These are phyloP conservation scores for Hypoxylon lienhwacheense DNA, from an alignment of 495 filamentous ascomycete species.

Conservation along the genomic window DNA sequence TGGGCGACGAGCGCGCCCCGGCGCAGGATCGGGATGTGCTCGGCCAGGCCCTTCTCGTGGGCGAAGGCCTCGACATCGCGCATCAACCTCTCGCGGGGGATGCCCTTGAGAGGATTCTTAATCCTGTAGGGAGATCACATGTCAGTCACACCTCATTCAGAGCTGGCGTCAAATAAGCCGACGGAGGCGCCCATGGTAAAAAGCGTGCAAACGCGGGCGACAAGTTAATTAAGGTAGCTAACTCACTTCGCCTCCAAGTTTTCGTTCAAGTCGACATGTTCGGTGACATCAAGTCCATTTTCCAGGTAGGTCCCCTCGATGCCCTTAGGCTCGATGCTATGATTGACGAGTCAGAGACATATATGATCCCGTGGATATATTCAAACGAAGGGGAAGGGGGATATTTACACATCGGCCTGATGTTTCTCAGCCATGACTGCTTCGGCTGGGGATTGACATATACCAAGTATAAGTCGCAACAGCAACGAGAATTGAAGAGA, in stretches of 20 bases:
- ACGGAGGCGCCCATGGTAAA: not conserved
- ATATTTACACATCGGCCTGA: conserved; percentile 16
- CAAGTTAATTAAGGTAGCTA: not conserved
- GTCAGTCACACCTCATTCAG: conserved; percentile 4
- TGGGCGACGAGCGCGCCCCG: conserved; percentile 70
- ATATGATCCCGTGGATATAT: not conserved
- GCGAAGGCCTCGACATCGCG: conserved; percentile 59
- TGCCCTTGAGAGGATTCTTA: conserved; percentile 61
- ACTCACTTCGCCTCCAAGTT: conserved; percentile 52
- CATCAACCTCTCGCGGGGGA: conserved; percentile 56
- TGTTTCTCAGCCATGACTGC: conserved; percentile 21
- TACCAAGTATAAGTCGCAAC: not conserved
- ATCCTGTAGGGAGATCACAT: conserved; percentile 42
- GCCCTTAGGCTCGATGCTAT: conserved; percentile 39
- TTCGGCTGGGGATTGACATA: not conserved
- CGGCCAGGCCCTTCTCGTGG: conserved; percentile 51
- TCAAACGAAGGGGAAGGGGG: not conserved
- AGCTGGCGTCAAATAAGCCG: not conserved
- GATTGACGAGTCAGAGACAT: conserved; percentile 17
- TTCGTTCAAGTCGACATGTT: conserved; percentile 48
- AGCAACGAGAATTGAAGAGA: not conserved
- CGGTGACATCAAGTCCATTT: conserved; percentile 35
- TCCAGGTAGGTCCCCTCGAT: conserved; percentile 41
- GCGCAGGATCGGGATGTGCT: conserved; percentile 54
- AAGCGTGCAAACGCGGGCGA: not conserved